phyloP scores from a whole-genome alignment of 2,329 filamentous ascomycete species.

The Sporothrix luriei region DNA sequence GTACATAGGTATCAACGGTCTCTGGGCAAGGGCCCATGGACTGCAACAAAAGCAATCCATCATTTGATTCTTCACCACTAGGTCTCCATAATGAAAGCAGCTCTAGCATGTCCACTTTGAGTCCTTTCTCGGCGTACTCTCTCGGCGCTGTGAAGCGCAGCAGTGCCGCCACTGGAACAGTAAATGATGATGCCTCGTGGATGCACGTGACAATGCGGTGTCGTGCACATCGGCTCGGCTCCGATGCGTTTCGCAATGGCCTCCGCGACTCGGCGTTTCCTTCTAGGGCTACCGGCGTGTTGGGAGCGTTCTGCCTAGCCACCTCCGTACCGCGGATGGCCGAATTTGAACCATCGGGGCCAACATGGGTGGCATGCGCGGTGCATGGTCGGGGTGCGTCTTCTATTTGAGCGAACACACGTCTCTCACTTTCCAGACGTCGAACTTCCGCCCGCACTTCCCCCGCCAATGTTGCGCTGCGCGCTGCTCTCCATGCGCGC shows the following conservation, averaged over 20 bases:
- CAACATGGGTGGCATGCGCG: not conserved
- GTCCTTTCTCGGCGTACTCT: not conserved
- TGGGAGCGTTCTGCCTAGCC: not conserved
- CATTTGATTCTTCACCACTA: not conserved
- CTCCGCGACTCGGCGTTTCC: not conserved
- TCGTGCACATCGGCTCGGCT: not conserved
- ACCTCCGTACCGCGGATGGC: not conserved
- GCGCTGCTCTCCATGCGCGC: slow-evolving; percentile 38
- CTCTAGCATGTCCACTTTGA: not conserved
- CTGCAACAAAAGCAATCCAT: slow-evolving; percentile 1
- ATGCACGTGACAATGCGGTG: not conserved
- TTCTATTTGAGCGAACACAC: not conserved
- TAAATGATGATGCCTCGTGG: not conserved
- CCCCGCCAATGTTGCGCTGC: slow-evolving; percentile 17
- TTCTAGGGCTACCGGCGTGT: not conserved
- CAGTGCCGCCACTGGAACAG: not conserved
- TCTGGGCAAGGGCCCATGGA: not conserved
- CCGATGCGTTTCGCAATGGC: not conserved
- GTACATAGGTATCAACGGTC: not conserved
- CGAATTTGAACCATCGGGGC: not conserved
- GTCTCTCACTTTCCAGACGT: slow-evolving; percentile 30
- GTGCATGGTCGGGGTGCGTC: not conserved
- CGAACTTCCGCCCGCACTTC: not conserved
- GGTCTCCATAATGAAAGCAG: too few species aligned
- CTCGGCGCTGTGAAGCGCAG: not conserved